A percentile compares a stretch with the other conserved stretches of the same genome.
These are phyloP conservation scores for Capsicum chinense DNA, from an alignment of 257 asterid genomes.

Conservation along the genomic window DNA sequence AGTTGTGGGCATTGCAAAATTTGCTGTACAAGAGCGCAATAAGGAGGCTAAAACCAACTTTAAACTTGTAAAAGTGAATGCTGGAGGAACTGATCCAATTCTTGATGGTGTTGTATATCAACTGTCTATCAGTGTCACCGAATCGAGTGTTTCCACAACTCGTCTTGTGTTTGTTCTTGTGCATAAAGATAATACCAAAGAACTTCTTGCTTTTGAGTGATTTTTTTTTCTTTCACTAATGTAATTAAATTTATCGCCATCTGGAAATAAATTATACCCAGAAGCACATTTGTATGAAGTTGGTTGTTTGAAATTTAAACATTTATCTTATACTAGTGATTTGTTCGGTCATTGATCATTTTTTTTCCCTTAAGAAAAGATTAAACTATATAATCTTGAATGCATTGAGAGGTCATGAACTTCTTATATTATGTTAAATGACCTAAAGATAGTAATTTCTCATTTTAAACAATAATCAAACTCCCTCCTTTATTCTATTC, in stretches of 20 bases:
- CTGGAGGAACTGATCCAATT: neutral
- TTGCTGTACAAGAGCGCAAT: neutral
- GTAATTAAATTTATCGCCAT: neutral
- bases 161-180: neutral
- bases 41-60: neutral
- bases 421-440: too few species aligned
- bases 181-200: neutral
- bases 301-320: neutral
- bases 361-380: too few species aligned
- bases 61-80: neutral
- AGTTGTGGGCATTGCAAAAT: neutral
- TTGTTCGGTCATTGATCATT: too few species aligned
- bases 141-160: neutral
- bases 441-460: too few species aligned
- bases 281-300: neutral
- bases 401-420: too few species aligned
- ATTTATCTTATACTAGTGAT: neutral
- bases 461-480: too few species aligned
- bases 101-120: neutral
- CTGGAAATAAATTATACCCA: neutral
- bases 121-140: neutral
- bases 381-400: too few species aligned
- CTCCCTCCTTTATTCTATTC: too few species aligned
- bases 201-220: slow-evolving; percentile 3
- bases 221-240: neutral